These are phyloP conservation scores for Puccinia sorghi DNA, from an alignment of 1,284 basidiomycete genomes.

Conservation along the genomic window DNA sequence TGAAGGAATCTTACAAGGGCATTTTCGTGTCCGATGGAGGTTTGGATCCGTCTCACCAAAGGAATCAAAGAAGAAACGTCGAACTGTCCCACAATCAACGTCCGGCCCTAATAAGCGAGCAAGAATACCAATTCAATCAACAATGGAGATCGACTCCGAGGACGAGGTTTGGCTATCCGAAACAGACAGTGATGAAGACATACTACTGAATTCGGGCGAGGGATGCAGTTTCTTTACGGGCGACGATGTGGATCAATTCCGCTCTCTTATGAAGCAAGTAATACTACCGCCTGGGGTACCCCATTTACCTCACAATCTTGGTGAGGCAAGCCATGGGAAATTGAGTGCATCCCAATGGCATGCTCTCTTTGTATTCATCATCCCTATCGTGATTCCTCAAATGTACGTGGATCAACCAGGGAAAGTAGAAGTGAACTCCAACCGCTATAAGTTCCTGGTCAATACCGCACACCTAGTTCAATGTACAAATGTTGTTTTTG, in stretches of 20 bases:
- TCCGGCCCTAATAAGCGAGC: neutral
- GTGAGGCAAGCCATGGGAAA: constrained; percentile 26
- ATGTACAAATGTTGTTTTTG: constrained; percentile 23
- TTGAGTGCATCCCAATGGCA: constrained; percentile 38
- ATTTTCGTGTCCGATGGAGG: constrained; percentile 17
- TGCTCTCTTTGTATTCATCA: constrained; percentile 28
- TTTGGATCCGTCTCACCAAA: neutral
- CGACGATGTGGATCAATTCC: constrained; percentile 13
- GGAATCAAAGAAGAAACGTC: neutral
- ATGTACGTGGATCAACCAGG: no score
- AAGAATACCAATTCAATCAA: neutral
- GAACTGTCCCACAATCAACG: neutral
- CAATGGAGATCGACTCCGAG: neutral
- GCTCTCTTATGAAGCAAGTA: neutral
- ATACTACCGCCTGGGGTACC: constrained; percentile 25
- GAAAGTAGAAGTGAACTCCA: neutral
- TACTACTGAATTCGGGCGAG: neutral
- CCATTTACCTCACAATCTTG: constrained; percentile 18
- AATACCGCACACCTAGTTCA: constrained; percentile 18
- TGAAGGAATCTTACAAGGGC: constrained; percentile 18
- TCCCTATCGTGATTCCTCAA: constrained; percentile 21
- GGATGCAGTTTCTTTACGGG: neutral
- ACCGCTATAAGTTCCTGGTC: constrained; percentile 10
- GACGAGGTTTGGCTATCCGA: neutral
- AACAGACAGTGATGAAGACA: constrained; percentile 16